These are phyloP conservation scores for Penicillium oxalicum DNA, from an alignment of 2,329 filamentous ascomycete species.

Conservation along the genomic window DNA sequence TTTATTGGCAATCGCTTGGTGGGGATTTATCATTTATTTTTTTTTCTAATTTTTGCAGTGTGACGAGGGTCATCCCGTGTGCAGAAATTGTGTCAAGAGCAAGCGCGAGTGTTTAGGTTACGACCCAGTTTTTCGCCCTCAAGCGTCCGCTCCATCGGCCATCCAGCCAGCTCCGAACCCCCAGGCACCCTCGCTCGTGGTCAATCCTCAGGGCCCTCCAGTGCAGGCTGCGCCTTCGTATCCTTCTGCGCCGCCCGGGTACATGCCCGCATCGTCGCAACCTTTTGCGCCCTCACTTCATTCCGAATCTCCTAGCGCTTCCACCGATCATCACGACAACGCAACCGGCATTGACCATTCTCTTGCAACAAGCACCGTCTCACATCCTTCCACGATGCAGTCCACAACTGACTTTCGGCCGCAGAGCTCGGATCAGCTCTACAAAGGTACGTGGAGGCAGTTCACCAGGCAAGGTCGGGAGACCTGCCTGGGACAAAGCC, in stretches of 20 bases:
- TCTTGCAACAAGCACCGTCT: conserved; percentile 45
- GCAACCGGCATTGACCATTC: conserved; percentile 60
- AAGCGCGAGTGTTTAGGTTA: conserved; percentile 63
- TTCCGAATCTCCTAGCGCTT: conserved; percentile 34
- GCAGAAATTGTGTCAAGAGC: conserved; percentile 64
- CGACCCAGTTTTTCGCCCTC: conserved; percentile 67
- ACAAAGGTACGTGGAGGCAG: conserved; percentile 15
- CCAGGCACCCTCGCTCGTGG: conserved; percentile 35
- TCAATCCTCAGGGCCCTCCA: conserved; percentile 36
- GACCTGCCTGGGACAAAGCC: neutral
- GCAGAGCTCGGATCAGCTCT: conserved; percentile 16
- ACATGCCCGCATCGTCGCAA: conserved; percentile 35
- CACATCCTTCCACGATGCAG: conserved; percentile 32
- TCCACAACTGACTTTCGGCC: conserved; percentile 24
- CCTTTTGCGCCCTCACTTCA: conserved; percentile 35
- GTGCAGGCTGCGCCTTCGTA: conserved; percentile 24
- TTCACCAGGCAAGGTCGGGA: too few species aligned
- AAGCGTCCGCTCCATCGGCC: conserved; percentile 58
- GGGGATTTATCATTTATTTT: conserved; percentile 18
- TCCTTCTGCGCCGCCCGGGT: conserved; percentile 36
- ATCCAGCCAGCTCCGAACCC: conserved; percentile 56
- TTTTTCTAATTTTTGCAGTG: conserved; percentile 49
- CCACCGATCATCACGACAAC: conserved; percentile 52
- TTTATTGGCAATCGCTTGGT: neutral
- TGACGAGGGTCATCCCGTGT: conserved; percentile 89